Conservation (phyloP, 2,329 filamentous ascomycete species). For the Fusarium nygamai region DNA sequence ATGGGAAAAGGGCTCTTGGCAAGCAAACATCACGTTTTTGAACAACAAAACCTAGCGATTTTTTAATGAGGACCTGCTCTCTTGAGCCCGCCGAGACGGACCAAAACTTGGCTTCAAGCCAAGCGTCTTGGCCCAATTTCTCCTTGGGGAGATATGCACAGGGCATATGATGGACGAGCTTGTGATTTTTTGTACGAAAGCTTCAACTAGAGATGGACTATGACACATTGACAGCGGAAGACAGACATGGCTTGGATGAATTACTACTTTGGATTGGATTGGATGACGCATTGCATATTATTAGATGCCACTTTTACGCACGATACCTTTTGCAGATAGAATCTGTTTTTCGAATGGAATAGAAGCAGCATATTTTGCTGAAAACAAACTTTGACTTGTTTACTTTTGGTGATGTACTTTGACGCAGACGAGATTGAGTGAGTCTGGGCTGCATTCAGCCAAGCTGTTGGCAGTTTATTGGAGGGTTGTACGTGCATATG, state of each 20-base stretch:
- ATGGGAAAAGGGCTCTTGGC: slow-evolving; percentile 30
- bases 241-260: slow-evolving; percentile 37
- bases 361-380: slow-evolving; percentile 7
- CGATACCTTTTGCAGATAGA: slow-evolving; percentile 40
- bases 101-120: background rate
- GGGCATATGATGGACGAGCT: slow-evolving; percentile 16
- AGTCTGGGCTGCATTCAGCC: background rate
- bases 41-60: slow-evolving; percentile 32
- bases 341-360: slow-evolving; percentile 8
- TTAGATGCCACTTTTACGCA: slow-evolving; percentile 22
- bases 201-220: slow-evolving; percentile 35
- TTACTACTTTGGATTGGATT: slow-evolving; percentile 26
- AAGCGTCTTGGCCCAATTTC: slow-evolving; percentile 17
- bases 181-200: slow-evolving; percentile 23
- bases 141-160: background rate
- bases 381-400: background rate
- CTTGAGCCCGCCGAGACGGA: slow-evolving; percentile 14
- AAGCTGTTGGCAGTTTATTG: background rate
- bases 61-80: slow-evolving; percentile 41
- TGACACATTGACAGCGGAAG: slow-evolving; percentile 28
- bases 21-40: slow-evolving; percentile 34
- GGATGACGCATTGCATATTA: slow-evolving; percentile 14
- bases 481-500: background rate
- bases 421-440: background rate
- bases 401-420: background rate